Conservation (phyloP, 805 yeast species). For the Starmera dryadoides region DNA sequence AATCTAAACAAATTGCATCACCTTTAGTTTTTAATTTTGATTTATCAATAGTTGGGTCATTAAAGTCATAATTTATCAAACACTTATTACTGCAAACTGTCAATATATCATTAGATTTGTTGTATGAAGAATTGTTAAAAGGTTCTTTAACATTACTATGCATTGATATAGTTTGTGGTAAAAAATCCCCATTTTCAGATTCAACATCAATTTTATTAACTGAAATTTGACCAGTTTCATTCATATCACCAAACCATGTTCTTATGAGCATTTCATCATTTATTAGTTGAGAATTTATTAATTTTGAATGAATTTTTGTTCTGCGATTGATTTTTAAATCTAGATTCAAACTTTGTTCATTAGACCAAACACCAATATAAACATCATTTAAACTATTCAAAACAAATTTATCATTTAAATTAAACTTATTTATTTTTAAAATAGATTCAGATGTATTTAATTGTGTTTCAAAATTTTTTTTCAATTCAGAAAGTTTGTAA, state of each 20-base stretch:
- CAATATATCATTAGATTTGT: not conserved
- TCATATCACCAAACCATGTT: conserved; percentile 16
- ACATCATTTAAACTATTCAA: not conserved
- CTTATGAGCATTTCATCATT: conserved; percentile 2
- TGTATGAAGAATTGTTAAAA: conserved; percentile 8
- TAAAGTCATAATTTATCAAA: not conserved
- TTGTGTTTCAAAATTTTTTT: not conserved
- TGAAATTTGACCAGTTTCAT: conserved; percentile 15
- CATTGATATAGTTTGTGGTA: no score
- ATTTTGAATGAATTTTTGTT: conserved; percentile 7
- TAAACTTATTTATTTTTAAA: not conserved
- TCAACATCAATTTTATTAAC: not conserved
- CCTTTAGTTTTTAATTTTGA: conserved; percentile 2
- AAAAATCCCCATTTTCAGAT: no score
- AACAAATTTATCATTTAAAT: not conserved
- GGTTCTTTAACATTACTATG: conserved; percentile 1
- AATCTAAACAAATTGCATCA: conserved; percentile 13
- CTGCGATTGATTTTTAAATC: conserved; percentile 1
- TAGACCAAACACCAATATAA: not conserved
- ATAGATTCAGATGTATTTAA: not conserved
- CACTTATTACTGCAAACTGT: conserved; percentile 5
- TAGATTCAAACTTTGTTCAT: not conserved
- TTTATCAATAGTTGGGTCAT: not conserved
- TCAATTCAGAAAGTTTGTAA: not conserved
- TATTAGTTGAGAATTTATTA: conserved; percentile 3